Evolutionary conservation across 139 green algal species (phyloP), one percentile per base, ranked within the genome.

Genomic region (Chlorella sp.): DNA sequence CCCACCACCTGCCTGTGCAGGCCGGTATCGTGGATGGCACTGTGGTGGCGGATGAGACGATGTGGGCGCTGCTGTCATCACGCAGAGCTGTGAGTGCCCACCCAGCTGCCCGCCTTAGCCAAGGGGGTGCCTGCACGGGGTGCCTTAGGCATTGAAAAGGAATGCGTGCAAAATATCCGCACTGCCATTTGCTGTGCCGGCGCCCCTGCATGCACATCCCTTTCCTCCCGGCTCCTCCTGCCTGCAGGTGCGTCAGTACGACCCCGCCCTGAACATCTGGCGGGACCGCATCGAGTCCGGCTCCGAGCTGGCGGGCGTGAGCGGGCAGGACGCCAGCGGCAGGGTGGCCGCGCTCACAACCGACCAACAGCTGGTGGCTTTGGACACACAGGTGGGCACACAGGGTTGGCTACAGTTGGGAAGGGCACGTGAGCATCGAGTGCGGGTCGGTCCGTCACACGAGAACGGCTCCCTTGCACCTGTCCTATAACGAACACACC

Each of bases 1-100:
- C 64, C 64, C 64, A 71, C 57, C 11, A 14, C 18, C 60, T 68
- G 64, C 64, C 64, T 71, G 53, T 71, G 53, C 81, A 86, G 81
- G 28, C 28, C 16, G 81, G 81, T 32, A 86, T 86, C 15, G 81
- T 86, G 32, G 81, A 86, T 9, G 81, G 81, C 11, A 53, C 69
- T n/a, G 81, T 86, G 48, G 81, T 86, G 14, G 81, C 81, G 15
- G 81, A 86, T n/a, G 28, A 9, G 0, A 48, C n/a, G 9, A 71
- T 86, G 81, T 86, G 81, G 81, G 81, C 81, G 39, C 81, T 86
- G 53, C 81, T 86, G 15, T 40, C 53, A 32, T 86, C 81, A 32
- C 81, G 81, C 32, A 19, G 24, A 9, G 48, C 36, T 48, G 81
- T 48, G n/a, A 15, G 48, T 57, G 48, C 7, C 48, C 48, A 16